Evolutionary conservation across 1,139 yeast species (phyloP).

Genomic region (Nakaseomyces bracarensis): DNA sequence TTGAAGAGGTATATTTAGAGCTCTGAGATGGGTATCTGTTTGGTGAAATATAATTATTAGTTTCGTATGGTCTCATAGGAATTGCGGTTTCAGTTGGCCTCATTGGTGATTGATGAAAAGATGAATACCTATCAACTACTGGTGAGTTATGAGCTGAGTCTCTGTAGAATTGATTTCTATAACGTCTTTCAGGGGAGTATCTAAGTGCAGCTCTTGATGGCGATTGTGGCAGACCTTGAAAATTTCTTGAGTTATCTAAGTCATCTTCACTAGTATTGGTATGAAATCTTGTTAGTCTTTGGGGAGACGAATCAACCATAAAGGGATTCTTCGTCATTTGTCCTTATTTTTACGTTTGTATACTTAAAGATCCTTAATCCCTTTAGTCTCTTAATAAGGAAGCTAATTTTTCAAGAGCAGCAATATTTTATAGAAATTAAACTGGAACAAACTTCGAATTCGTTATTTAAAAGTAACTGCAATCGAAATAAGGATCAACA

Average conservation of each 20-base stretch:
- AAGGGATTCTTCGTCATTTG: conserved; percentile 30
- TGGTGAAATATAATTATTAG: conserved; percentile 12
- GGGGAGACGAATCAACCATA: conserved; percentile 27
- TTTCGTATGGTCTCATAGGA: conserved; percentile 33
- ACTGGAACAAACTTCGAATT: too few relatives aligned
- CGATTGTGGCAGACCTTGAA: conserved; percentile 32
- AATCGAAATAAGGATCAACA: too few relatives aligned
- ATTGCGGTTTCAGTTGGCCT: conserved; percentile 45
- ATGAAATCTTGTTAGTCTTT: conserved; percentile 22
- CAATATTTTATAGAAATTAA: not conserved
- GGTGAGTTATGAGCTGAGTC: conserved; percentile 30
- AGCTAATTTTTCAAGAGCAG: not conserved
- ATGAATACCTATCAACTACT: conserved; percentile 35
- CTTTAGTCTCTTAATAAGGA: too few relatives aligned
- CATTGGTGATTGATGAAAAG: conserved; percentile 56
- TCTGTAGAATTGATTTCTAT: conserved; percentile 26
- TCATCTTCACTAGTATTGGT: conserved; percentile 19
- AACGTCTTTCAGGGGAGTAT: conserved; percentile 32
- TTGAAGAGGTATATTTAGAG: conserved; percentile 23
- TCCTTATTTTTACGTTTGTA: not conserved
- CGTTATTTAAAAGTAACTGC: too few relatives aligned
- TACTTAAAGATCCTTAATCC: too few relatives aligned
- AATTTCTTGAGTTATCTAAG: conserved; percentile 20
- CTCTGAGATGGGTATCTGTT: conserved; percentile 18
- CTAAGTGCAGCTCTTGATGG: conserved; percentile 41